Base-by-base conservation (phyloP, 2,329 filamentous ascomycete genomes). In the Alternaria viburni region DNA sequence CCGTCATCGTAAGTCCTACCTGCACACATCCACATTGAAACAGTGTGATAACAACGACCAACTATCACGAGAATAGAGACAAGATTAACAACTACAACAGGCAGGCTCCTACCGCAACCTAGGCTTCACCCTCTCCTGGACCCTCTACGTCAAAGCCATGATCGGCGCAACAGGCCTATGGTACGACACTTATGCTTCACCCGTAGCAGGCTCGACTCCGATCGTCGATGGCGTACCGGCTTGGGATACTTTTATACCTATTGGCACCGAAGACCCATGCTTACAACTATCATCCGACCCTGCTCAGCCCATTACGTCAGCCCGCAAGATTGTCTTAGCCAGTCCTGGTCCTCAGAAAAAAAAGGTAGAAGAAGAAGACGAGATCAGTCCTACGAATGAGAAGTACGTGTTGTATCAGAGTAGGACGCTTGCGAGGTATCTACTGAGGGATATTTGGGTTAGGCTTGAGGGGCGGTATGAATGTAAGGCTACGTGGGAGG, bases 361-460 rank as follows among this genome's bases (percentile, higher is more conserved):
- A 2, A 36, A 17, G 4, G 5, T 5, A 11, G 32, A 21, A 12
- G 3, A 23, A 3, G 6, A 43, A 8, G 25, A 58, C 3, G 52
- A 46, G 2, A 12, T 56, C 6, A 41, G 46, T n/a, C 61, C 62
- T 0, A 36, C n/a, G 10, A 49, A 68, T 28, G 61, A 57, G 1
- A 69, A 65, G 54, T 66, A 56, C 11, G 60, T 63, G 17, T 17
- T 71, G 44, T 70, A 62, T 43, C 54, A 67, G 45, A 68, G 68
- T 12, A 63, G 69, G 3, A 8, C 60, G n/a, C 32, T 73, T 7
- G 62, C 66, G 2, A 21, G 46, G 12, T 54, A 61, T 23, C 21
- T 73, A 6, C 11, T 73, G 8, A 46, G 56, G 46, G 59, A 62
- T 54, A 32, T 69, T 2, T 69, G 65, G 65, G 23, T 56, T 9